phyloP scores from a whole-genome alignment of 2,329 filamentous ascomycete species.

The Ilyonectria robusta region DNA sequence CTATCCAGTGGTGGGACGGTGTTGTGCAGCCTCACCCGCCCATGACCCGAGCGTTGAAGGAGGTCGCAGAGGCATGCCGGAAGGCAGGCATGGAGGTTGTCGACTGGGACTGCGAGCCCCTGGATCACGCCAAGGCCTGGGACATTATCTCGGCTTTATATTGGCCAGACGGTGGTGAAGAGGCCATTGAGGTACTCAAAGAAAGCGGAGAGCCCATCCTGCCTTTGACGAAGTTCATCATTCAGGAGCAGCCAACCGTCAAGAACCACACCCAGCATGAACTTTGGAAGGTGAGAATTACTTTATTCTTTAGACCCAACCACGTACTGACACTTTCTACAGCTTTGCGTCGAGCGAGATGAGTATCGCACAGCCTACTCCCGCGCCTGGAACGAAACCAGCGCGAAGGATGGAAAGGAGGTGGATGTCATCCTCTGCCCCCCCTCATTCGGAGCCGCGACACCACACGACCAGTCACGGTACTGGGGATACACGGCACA shows the following conservation, averaged over 20 bases:
- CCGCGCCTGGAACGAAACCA: constrained; percentile 56
- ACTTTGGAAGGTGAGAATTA: constrained; percentile 54
- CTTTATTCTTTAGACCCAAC: not conserved
- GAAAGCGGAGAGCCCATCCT: constrained; percentile 70
- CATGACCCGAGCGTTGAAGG: constrained; percentile 68
- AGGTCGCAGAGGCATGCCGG: constrained; percentile 65
- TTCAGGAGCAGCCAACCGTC: constrained; percentile 65
- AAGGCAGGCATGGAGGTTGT: constrained; percentile 67
- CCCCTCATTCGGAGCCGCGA: constrained; percentile 65
- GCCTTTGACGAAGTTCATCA: constrained; percentile 72
- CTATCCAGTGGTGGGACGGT: constrained; percentile 71
- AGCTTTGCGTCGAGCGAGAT: constrained; percentile 57
- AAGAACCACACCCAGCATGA: constrained; percentile 56
- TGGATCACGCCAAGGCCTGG: constrained; percentile 66
- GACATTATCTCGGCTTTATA: constrained; percentile 63
- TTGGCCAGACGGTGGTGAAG: constrained; percentile 72
- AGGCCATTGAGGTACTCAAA: constrained; percentile 64
- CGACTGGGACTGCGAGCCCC: constrained; percentile 65
- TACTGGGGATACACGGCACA: constrained; percentile 77
- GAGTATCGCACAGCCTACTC: constrained; percentile 56
- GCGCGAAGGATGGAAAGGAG: constrained; percentile 41
- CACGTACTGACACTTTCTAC: not conserved
- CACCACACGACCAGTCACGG: constrained; percentile 58
- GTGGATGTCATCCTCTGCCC: constrained; percentile 76
- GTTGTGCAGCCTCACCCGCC: constrained; percentile 74